Evolutionary conservation across 2,329 filamentous ascomycete genomes (phyloP), one percentile per base, ranked within the genome.

Genomic region (Gnomoniopsis sp.): DNA sequence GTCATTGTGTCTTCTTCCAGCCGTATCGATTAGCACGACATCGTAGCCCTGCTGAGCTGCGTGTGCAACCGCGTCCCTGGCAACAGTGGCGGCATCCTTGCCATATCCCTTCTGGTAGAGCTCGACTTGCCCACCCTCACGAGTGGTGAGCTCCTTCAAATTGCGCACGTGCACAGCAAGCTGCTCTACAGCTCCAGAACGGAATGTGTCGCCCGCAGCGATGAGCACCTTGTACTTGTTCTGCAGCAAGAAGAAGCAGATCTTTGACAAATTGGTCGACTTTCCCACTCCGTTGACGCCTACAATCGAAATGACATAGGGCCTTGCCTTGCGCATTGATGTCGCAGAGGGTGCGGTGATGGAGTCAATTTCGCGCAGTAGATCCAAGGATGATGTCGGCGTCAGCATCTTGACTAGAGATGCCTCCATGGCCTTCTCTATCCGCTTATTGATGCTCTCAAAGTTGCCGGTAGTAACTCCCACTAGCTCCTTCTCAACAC

Each of bases 231-330:
- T 74, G 71, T 96, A 96, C 72, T 96, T 93, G 79, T 99, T 99
- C 74, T 99, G 93, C 34, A 99, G 81, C 41, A 99, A 81, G 78
- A 99, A 99, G 77, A 95, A 99, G 74, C 93, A 96, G 65, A 99
- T 96, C 75, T 99, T 99, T 73, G 91, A 93, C 41, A 99, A 81
- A 71, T 97, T 98, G 54, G 95, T 99, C 17, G 93, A 97, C 77
- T 99, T 99, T 70, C 95, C 95, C 41, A 99, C 95, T 55, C 95
- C 95, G 72, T 99, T 99, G 71, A 99, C 95, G 62, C 95, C 95
- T 47, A 99, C 95, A 62, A 99, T 96, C 58, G 92, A 97, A 71
- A 99, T 96, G 68, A 98, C 93, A 71, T 98, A 99, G 47, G 95
- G 95, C 3, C 95, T 88, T 21, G 83, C 75, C 60, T 82, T 80